Evolutionary conservation across 148 eudicot genomes (phyloP).

Genomic region (Cornus kousa): DNA sequence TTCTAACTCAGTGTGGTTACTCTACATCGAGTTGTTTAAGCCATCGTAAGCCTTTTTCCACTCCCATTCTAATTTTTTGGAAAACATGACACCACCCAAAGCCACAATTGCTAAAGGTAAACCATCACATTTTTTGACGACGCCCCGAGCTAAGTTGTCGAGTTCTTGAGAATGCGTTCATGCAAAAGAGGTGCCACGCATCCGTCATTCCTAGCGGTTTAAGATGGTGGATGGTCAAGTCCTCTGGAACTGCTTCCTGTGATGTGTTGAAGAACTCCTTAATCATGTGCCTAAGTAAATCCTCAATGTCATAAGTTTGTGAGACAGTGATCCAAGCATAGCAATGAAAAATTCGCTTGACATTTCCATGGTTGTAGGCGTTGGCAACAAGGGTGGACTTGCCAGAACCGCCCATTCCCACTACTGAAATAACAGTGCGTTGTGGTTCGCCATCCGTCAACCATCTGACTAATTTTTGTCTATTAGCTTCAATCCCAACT

Average conservation of each 20-base stretch:
- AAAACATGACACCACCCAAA: constrained; percentile 9
- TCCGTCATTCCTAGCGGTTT: too few relatives aligned
- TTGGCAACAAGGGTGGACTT: too few relatives aligned
- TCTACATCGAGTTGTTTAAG: too few relatives aligned
- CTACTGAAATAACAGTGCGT: constrained; percentile 9
- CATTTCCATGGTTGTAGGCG: too few relatives aligned
- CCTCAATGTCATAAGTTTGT: too few relatives aligned
- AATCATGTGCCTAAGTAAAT: too few relatives aligned
- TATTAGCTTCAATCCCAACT: background rate
- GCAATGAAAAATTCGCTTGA: too few relatives aligned
- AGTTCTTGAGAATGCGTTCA: background rate
- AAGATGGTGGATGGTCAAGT: background rate
- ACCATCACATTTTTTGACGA: constrained; percentile 13
- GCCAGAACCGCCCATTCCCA: too few relatives aligned
- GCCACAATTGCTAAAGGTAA: constrained; percentile 20
- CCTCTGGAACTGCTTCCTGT: background rate
- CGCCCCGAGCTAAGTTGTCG: background rate
- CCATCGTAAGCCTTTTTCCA: too few relatives aligned
- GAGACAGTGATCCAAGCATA: too few relatives aligned
- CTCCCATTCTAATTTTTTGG: background rate
- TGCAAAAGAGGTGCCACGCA: too few relatives aligned
- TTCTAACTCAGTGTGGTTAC: too few relatives aligned
- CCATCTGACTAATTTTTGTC: background rate
- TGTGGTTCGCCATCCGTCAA: background rate
- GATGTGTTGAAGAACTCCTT: background rate